Conservation (phyloP, 2,329 filamentous ascomycete genomes). For the Chaetothyriales sp. region DNA sequence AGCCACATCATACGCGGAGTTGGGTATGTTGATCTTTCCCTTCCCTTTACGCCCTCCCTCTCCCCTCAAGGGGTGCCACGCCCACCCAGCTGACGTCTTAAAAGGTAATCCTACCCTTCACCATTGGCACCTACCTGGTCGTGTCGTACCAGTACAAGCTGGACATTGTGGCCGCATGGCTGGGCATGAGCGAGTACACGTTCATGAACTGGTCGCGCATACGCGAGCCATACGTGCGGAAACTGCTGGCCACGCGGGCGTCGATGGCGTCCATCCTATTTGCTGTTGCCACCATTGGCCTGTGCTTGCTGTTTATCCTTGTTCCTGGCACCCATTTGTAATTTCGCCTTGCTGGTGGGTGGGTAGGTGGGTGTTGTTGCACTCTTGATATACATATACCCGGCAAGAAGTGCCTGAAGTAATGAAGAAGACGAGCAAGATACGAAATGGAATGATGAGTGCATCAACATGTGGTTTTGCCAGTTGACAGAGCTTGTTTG, state of each 20-base stretch:
- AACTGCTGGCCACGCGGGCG: constrained; percentile 69
- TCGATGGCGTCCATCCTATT: constrained; percentile 68
- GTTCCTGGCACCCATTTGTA: constrained; percentile 60
- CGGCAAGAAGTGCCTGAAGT: background rate
- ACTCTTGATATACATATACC: background rate
- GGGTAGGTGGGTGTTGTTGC: background rate
- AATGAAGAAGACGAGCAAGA: background rate
- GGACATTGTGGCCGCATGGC: constrained; percentile 75
- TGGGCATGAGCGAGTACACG: constrained; percentile 92
- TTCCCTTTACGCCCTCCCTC: background rate
- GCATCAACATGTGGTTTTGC: background rate
- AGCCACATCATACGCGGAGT: constrained; percentile 57
- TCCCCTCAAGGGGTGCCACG: background rate
- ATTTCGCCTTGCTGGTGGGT: too few species aligned
- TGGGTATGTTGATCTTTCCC: constrained; percentile 55
- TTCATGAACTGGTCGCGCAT: constrained; percentile 83
- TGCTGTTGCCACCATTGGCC: constrained; percentile 59
- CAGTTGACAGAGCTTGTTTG: background rate
- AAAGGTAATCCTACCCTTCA: constrained; percentile 75
- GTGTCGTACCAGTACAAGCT: constrained; percentile 91
- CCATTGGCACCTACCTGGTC: constrained; percentile 75
- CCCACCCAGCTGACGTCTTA: constrained; percentile 7
- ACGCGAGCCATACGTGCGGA: constrained; percentile 79
- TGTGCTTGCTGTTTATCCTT: constrained; percentile 83
- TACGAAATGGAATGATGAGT: background rate